These are phyloP conservation scores for Trichoderma guizhouense DNA, from an alignment of 2,329 filamentous ascomycete species.

Conservation along the genomic window DNA sequence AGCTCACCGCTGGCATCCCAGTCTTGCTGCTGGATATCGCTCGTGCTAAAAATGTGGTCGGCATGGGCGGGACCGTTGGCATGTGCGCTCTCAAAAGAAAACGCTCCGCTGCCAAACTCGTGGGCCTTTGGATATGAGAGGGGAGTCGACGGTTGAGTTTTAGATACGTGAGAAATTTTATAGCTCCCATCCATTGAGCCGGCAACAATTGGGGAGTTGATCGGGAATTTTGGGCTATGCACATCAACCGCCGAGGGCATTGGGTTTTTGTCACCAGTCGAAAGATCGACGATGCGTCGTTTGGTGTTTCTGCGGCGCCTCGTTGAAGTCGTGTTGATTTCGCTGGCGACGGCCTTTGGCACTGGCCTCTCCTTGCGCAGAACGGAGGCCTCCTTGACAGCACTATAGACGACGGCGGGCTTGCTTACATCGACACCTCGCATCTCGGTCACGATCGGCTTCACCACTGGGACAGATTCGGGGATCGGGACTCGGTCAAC, in stretches of 20 bases:
- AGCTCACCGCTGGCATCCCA: slow-evolving; percentile 70
- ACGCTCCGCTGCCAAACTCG: slow-evolving; percentile 26
- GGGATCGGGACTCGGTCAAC: slow-evolving; percentile 77
- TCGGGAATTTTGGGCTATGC: slow-evolving; percentile 20
- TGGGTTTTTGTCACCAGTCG: slow-evolving; percentile 46
- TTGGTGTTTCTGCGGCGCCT: slow-evolving; percentile 60
- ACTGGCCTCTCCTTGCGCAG: slow-evolving; percentile 58
- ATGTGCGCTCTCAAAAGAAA: slow-evolving; percentile 2
- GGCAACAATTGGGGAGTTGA: slow-evolving; percentile 24
- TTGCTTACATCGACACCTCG: slow-evolving; percentile 65
- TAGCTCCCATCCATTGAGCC: slow-evolving; percentile 37
- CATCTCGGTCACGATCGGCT: slow-evolving; percentile 61
- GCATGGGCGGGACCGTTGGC: neutral
- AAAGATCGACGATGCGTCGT: slow-evolving; percentile 62
- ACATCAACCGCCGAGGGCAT: slow-evolving; percentile 31
- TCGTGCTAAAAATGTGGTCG: neutral
- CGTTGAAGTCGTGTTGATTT: slow-evolving; percentile 56
- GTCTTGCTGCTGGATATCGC: slow-evolving; percentile 38
- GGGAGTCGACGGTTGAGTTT: slow-evolving; percentile 34
- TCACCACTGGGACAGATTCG: slow-evolving; percentile 73
- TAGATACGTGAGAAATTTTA: slow-evolving; percentile 42
- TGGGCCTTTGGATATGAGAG: slow-evolving; percentile 33
- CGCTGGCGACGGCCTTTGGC: slow-evolving; percentile 53
- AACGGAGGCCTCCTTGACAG: slow-evolving; percentile 47
- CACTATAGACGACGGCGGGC: slow-evolving; percentile 56